Percentiles rank a stretch among this genome's conserved stretches.
These are phyloP conservation scores for Picea mariana DNA, from an alignment of 83 land plant species.

Conservation along the genomic window DNA sequence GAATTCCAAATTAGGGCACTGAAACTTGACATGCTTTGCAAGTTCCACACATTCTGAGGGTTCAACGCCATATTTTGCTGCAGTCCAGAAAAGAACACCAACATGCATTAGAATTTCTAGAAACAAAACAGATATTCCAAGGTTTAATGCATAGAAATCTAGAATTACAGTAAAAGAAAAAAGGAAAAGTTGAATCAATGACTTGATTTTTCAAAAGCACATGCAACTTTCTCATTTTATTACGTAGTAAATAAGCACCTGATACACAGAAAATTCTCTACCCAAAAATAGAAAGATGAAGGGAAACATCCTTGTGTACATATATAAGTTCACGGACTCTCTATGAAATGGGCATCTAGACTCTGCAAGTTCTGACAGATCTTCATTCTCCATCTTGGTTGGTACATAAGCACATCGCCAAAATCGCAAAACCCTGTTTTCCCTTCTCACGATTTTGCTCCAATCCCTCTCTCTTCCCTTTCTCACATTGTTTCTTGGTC, in stretches of 20 bases:
- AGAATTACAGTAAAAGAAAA: too few relatives aligned
- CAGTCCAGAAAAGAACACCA: conserved; percentile 13
- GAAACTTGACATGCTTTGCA: conserved; percentile 70
- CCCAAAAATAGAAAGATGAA: not conserved
- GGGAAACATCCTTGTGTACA: not conserved
- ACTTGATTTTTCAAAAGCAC: too few relatives aligned
- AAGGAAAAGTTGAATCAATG: too few relatives aligned
- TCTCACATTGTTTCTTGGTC: conserved; percentile 5
- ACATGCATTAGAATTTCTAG: not conserved
- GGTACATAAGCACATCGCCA: too few relatives aligned
- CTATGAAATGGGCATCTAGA: not conserved
- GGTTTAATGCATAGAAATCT: not conserved
- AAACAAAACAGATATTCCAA: not conserved
- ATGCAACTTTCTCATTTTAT: too few relatives aligned
- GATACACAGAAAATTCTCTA: not conserved
- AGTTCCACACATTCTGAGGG: conserved; percentile 85
- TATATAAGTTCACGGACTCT: not conserved
- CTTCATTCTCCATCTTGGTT: too few relatives aligned
- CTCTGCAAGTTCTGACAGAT: not conserved
- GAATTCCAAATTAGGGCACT: conserved; percentile 81
- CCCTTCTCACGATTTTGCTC: not conserved
- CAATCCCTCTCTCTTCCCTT: too few relatives aligned
- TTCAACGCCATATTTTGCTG: conserved; percentile 96
- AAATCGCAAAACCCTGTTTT: not conserved
- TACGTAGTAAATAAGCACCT: too few relatives aligned